Percentiles rank a stretch among this genome's conserved stretches.
These are phyloP conservation scores for Arthromyces matolae DNA, from an alignment of 768 basidiomycete genomes.

Conservation along the genomic window DNA sequence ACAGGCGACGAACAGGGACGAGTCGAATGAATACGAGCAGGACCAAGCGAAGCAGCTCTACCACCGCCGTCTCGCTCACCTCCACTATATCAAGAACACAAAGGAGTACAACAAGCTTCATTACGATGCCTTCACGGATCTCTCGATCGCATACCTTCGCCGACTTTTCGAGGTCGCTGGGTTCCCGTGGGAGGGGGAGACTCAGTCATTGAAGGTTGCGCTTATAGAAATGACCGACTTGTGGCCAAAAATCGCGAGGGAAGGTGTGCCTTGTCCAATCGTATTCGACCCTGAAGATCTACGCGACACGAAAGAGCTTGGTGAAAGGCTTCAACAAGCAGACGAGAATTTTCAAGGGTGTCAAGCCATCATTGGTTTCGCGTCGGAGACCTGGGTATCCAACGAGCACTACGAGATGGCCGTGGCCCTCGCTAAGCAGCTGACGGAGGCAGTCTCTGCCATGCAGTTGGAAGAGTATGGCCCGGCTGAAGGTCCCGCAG, in stretches of 20 bases:
- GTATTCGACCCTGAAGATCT: neutral
- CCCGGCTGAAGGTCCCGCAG: neutral
- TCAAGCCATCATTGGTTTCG: neutral
- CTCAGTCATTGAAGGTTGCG: no score
- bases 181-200: conserved; percentile 1
- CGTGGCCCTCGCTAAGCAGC: neutral
- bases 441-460: neutral
- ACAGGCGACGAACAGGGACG: conserved; percentile 32
- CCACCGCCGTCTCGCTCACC: neutral
- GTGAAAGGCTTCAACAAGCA: no score
- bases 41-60: neutral
- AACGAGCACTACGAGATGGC: neutral
- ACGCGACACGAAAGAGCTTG: conserved; percentile 1
- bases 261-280: neutral
- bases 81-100: conserved; percentile 7
- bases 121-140: neutral
- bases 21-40: neutral
- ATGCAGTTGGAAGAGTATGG: no score
- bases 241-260: no score
- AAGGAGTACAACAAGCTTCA: conserved; percentile 3
- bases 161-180: conserved; percentile 1
- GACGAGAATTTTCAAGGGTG: no score
- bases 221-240: no score
- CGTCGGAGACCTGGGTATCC: neutral
- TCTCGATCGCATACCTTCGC: neutral